Conservation (phyloP, 2,329 filamentous ascomycete genomes). For the Cordyceps cateniannulata region DNA sequence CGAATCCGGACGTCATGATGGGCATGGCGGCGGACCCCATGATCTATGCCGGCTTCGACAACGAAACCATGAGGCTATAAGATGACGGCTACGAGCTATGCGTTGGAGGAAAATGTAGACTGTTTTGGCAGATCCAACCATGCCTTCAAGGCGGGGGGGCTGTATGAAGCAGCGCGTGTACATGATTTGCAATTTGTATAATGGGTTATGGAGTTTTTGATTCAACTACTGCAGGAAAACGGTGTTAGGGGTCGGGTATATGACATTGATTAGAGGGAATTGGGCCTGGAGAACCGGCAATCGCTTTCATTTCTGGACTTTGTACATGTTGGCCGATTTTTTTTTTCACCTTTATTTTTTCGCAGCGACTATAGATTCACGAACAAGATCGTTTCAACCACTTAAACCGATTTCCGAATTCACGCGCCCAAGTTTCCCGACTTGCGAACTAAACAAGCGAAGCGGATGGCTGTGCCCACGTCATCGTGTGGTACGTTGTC, state of each 20-base stretch:
- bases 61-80: constrained; percentile 35
- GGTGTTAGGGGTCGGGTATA: not conserved
- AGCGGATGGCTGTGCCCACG: not conserved
- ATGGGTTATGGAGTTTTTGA: not conserved
- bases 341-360: not conserved
- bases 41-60: constrained; percentile 49
- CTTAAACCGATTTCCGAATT: too few species aligned
- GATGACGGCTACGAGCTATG: not conserved
- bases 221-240: not conserved
- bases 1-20: constrained; percentile 50
- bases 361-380: not conserved
- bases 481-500: not conserved
- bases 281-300: not conserved
- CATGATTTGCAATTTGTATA: not conserved
- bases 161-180: not conserved
- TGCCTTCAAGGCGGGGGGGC: not conserved
- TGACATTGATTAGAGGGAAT: not conserved
- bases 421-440: not conserved
- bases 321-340: not conserved
- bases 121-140: not conserved
- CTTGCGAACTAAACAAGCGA: not conserved
- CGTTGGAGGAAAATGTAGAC: not conserved
- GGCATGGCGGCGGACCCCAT: constrained; percentile 51
- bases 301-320: not conserved
- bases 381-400: not conserved